Evolutionary conservation across 2,329 filamentous ascomycete species (phyloP), one percentile per base, ranked within the genome.

Genomic region (Chalaropsis thielavioides): DNA sequence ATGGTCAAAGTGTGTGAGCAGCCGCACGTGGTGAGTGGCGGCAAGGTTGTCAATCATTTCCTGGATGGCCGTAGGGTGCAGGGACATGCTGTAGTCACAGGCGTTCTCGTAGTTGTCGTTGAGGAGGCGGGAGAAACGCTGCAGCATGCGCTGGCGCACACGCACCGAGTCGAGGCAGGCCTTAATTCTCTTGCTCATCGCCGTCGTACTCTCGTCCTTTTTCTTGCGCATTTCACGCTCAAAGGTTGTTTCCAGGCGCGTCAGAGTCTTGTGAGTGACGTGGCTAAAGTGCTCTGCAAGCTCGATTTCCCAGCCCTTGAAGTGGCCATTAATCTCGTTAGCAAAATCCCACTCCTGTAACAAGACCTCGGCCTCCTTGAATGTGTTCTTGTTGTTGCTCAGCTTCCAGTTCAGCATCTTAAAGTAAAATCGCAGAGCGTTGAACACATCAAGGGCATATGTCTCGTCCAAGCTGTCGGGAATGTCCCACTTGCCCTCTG

Each of bases 331-430:
- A 65, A 99, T 90, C 70, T 92, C 86, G 71, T 97, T 97, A 63
- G 89, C 95, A 72, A 97, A 97, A 66, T 91, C 90, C 94, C 94
- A 99, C 75, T 99, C 94, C 71, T 96, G 91, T 73, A 96, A 95
- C 60, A 99, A 78, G 69, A 99, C 88, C 78, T 99, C 94, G 6
- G 94, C 94, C 74, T 99, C 94, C 73, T 97, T 97, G 81, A 99
- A 99, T 0, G 92, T 96, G 76, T 97, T 99, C 74, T 96, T 97
- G 78, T 97, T 97, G 65, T 91, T 90, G 70, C 89, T 92, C 63
- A 99, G 79, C 75, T 97, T 97, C 90, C 92, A 97, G 73, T 97
- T 96, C 56, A 99, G 80, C 83, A 99, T 92, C 74, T 92, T 94
- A 81, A 99, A 99, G 76, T 99, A 99, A 74, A 96, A 97, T 73